phyloP scores from a whole-genome alignment of 2,329 filamentous ascomycete genomes.

The Aspergillus neoniger region DNA sequence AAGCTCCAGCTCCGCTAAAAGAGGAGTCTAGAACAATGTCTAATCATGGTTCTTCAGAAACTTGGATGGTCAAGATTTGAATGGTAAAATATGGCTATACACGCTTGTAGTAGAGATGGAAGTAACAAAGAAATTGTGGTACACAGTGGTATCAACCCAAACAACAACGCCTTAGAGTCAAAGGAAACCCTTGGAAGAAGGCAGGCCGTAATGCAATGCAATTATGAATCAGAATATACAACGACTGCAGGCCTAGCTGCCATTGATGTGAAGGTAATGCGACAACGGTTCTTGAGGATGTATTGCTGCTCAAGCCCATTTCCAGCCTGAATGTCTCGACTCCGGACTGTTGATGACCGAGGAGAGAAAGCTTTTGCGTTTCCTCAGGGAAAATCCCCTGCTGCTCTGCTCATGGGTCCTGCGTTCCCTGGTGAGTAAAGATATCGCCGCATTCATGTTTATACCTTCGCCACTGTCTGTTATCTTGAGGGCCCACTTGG shows the following conservation, averaged over 20 bases:
- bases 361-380: slow-evolving; percentile 23
- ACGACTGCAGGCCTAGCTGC: neutral
- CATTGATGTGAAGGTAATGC: neutral
- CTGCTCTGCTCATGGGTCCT: slow-evolving; percentile 29
- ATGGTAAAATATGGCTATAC: neutral
- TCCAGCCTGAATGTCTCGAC: slow-evolving; percentile 37
- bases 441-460: slow-evolving; percentile 59
- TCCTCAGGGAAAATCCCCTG: slow-evolving; percentile 19
- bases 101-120: neutral
- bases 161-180: neutral
- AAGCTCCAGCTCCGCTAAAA: neutral
- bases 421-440: slow-evolving; percentile 52
- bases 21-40: neutral
- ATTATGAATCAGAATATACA: neutral
- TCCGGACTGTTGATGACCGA: slow-evolving; percentile 30
- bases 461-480: slow-evolving; percentile 63
- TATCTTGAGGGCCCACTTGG: slow-evolving; percentile 58
- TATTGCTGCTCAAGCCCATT: slow-evolving; percentile 36
- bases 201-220: neutral
- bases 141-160: neutral
- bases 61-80: neutral
- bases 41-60: neutral
- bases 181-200: neutral
- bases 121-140: neutral
- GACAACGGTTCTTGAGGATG: neutral